A percentile compares a stretch with the other conserved stretches of the same genome.
These are phyloP conservation scores for Podaxis mareebaensis DNA, from an alignment of 768 basidiomycete species.

Conservation along the genomic window DNA sequence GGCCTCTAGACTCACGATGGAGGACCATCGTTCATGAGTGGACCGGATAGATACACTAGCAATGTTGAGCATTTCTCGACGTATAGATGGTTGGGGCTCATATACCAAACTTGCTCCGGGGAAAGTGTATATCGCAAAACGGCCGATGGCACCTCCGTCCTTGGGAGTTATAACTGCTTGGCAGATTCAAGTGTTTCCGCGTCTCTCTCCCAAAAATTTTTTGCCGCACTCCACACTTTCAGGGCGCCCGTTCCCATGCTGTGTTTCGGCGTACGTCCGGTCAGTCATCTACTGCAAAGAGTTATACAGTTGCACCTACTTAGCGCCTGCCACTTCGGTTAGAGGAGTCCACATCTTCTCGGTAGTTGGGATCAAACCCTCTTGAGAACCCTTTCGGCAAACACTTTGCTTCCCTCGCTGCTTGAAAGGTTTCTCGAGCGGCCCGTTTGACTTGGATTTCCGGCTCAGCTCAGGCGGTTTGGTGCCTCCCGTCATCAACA, in stretches of 20 bases:
- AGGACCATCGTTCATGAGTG: too few species aligned
- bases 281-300: slow-evolving; percentile 16
- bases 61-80: too few species aligned
- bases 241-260: slow-evolving; percentile 76
- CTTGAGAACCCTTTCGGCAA: slow-evolving; percentile 7
- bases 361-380: slow-evolving; percentile 19
- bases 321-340: slow-evolving; percentile 55
- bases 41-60: too few species aligned
- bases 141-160: background rate
- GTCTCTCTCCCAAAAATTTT: slow-evolving; percentile 45
- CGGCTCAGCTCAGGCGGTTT: slow-evolving; percentile 37
- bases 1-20: too few species aligned
- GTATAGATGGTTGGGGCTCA: too few species aligned
- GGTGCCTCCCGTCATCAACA: slow-evolving; percentile 59
- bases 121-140: background rate
- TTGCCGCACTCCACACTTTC: slow-evolving; percentile 70
- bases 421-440: slow-evolving; percentile 19
- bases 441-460: slow-evolving; percentile 17
- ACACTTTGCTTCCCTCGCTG: slow-evolving; percentile 5
- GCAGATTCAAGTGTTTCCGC: background rate
- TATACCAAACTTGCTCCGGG: too few species aligned
- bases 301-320: slow-evolving; percentile 46
- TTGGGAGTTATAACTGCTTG: background rate
- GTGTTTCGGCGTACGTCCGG: slow-evolving; percentile 12
- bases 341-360: slow-evolving; percentile 52